Base-by-base conservation (phyloP, 108 stramenopile species). In the Nitzschia sp. region DNA sequence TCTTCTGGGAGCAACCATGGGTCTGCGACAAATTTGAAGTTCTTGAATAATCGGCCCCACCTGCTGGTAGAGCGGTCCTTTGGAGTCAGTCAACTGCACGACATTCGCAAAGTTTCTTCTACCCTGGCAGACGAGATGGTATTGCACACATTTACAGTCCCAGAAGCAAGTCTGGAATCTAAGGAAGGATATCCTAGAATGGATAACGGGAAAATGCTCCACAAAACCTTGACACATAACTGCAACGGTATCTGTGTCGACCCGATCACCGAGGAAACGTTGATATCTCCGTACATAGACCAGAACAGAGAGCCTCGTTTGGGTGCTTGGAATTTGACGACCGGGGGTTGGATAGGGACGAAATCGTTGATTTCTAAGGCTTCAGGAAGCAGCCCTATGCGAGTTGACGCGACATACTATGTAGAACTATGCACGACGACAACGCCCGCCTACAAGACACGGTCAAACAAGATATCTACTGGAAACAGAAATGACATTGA, bases 221-320 rank as follows among this genome's bases (percentile, higher is more conserved):
- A 57, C 48, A 52, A 25, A 52, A 59, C 39, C 41, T 56, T 39
- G 12, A 56, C 75, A 39, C 41, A 61, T 44, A 69, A 51, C 38
- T 68, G 67, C 48, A 76, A 69, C 42, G 75, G 75, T 12, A 48
- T 76, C 44, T 61, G 41, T 17, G 53, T 76, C 9, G 75, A 69
- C 38, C 67, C 60, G 0, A 20, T 44, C 8, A 24, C 39, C 15
- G 19, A 56, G 10, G 17, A 44, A 42, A 69, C 63, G 15, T 41
- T 76, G 55, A 40, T 76, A 8, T 55, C 75, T 11, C 75, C 75
- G 15, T 76, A 55, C 54, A 51, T 76, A 42, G 63, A 69, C 37
- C 11, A 53, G 0, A 17, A 41, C 20, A 19, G 29, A 21, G 59
- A 76, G 48, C 55, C 67, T 10, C 53, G 62, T 15, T 57, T 76